Evolutionary conservation across 106 monocot species (phyloP), one percentile per base, ranked within the genome.

Genomic region (Cymbidium sinense): DNA sequence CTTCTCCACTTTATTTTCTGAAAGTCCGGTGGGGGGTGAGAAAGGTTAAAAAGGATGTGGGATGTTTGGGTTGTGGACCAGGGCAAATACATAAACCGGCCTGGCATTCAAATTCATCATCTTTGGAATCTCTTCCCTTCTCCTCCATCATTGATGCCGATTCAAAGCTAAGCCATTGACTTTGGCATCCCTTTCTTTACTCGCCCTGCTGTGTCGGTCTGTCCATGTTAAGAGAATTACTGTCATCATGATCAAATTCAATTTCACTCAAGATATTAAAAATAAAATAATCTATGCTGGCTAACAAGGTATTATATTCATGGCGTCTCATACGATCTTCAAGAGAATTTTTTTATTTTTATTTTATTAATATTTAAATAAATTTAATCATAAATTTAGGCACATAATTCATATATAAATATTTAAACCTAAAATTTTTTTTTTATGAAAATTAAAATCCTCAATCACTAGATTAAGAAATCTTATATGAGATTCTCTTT

Each of bases 161-260:
- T 67, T 67, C 67, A 67, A 67, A 67, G 67, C 67, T 4, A 67
- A 33, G 33, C 29, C 67, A 67, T 67, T 67, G 67, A 67, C 67
- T 67, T 67, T 33, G 67, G 21, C 67, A 31, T 17, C 2, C 67
- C 33, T 67, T 67, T 67, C 8, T 29, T 64, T 28, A 29, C 64
- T 28, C 12, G 52, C 52, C 52, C 52, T 18, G 19, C 3, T 52
- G 20, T 20, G 52, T 52, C 20, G 52, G 52, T 52, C 52, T 52
- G 41, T 6, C 52, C 15, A 52, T 15, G 52, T 15, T 52, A 15
- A 52, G 52, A n/a, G 52, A 52, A 52, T 52, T 52, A 52, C 52
- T 12, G 52, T 52, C 52, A 52, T 19, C 52, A 41, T 41, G 41
- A 41, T 9, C 52, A 52, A 20, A 52, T 15, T 52, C 52, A 52